A percentile compares a stretch with the other conserved stretches of the same genome.
Evolutionary conservation across 331 rosid species (phyloP).

Genomic region (Malus hybrid): DNA sequence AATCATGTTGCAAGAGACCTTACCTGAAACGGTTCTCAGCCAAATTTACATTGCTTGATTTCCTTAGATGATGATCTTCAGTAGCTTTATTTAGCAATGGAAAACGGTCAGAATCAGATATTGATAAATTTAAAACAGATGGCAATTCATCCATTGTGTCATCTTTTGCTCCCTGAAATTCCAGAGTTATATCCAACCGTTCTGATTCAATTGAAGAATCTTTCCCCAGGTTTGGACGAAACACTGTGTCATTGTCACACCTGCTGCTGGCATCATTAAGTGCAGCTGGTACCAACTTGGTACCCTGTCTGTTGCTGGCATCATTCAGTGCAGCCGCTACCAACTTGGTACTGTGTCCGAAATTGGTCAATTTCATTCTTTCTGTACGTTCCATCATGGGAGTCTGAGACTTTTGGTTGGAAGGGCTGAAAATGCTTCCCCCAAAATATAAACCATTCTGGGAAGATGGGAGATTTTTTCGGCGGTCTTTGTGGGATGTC

Average conservation of each 20-base stretch:
- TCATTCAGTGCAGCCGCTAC: slow-evolving; percentile 39
- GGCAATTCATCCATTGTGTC: slow-evolving; percentile 43
- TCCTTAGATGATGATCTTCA: slow-evolving; percentile 38
- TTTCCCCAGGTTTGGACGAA: slow-evolving; percentile 29
- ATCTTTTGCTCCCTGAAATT: slow-evolving; percentile 41
- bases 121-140: slow-evolving; percentile 52
- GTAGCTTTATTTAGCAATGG: slow-evolving; percentile 25
- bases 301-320: slow-evolving; percentile 25
- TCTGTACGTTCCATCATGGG: slow-evolving; percentile 42
- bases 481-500: slow-evolving; percentile 29
- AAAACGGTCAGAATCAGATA: slow-evolving; percentile 34
- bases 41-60: slow-evolving; percentile 1
- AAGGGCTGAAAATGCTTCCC: slow-evolving; percentile 37
- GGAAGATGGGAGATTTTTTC: slow-evolving; percentile 31
- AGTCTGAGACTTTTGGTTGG: slow-evolving; percentile 43
- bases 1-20: neutral
- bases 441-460: slow-evolving; percentile 54
- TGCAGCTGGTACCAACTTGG: slow-evolving; percentile 60
- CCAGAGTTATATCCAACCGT: slow-evolving; percentile 56
- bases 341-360: slow-evolving; percentile 42
- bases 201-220: slow-evolving; percentile 27
- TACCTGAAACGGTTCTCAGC: slow-evolving; percentile 94
- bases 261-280: slow-evolving; percentile 39
- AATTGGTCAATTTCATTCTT: slow-evolving; percentile 41
- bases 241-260: slow-evolving; percentile 37